Evolutionary conservation across 2,329 filamentous ascomycete genomes (phyloP).

Genomic region (Stachybotrys chlorohalonatus): DNA sequence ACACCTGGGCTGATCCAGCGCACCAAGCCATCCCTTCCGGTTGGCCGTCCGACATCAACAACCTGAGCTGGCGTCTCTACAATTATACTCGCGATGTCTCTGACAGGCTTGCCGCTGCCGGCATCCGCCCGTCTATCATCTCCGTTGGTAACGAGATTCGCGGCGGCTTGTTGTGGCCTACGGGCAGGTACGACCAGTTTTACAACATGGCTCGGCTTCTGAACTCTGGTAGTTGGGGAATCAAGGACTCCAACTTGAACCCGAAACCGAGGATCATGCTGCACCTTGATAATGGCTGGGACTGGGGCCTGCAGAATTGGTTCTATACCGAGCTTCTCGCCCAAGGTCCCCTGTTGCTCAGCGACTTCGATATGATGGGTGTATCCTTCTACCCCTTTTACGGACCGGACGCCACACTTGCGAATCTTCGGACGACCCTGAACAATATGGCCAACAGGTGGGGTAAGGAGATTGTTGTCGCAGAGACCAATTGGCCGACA

Average conservation of each 20-base stretch:
- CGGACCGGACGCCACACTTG: conserved; percentile 47
- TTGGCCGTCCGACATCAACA: conserved; percentile 52
- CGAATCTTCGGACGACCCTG: conserved; percentile 44
- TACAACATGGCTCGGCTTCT: conserved; percentile 55
- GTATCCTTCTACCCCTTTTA: conserved; percentile 71
- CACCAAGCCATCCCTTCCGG: conserved; percentile 54
- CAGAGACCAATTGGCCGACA: conserved; percentile 63
- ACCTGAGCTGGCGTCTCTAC: conserved; percentile 53
- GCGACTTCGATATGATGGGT: conserved; percentile 63
- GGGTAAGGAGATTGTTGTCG: conserved; percentile 58
- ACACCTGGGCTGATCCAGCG: conserved; percentile 62
- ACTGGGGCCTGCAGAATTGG: conserved; percentile 55
- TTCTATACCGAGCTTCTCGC: conserved; percentile 53
- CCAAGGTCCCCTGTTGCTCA: conserved; percentile 35
- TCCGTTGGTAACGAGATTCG: conserved; percentile 69
- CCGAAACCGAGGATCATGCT: conserved; percentile 61
- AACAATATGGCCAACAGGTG: conserved; percentile 51
- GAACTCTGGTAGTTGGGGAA: conserved; percentile 52
- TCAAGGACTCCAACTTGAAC: conserved; percentile 51
- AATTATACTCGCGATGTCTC: conserved; percentile 58
- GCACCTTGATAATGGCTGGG: conserved; percentile 69
- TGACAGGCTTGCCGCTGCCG: conserved; percentile 48
- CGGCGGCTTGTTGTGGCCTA: conserved; percentile 55
- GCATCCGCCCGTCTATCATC: conserved; percentile 50
- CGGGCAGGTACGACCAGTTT: conserved; percentile 42